Base-by-base conservation (phyloP, 768 basidiomycete genomes). In the Kwoniella bestiolae region DNA sequence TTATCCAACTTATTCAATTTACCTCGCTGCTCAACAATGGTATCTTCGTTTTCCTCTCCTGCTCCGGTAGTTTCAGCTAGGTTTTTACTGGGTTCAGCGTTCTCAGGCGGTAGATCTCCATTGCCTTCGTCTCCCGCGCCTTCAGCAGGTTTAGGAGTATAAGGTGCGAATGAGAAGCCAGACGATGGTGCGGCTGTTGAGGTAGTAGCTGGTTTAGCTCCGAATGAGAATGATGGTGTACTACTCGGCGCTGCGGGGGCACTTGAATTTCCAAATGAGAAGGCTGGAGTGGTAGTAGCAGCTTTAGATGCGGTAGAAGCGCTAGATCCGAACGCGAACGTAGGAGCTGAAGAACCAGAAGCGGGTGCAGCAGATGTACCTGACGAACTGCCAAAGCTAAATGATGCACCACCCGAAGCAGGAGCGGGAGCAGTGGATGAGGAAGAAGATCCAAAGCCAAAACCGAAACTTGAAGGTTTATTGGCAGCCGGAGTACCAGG, bases 1-100 rank as follows among this genome's bases (percentile, higher is more conserved):
- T 58, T 64, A 7, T 51, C 70, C 4, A 73, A 52, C 18, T 56
- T 63, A 25, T 65, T 62, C 64, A 78, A 52, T 46, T 69, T 74
- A 5, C 60, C 72, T 23, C 76, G 50, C n/a, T 67, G 60, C 50
- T 78, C 76, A 21, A 68, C 23, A 7, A 75, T 59, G 12, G 74
- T 78, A 21, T 78, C 73, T 46, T 78, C 76, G 32, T 69, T 63
- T 55, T 78, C 74, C 56, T 78, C 76, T 5, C 76, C 76, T 7
- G 68, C 72, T n/a, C 74, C 76, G 18, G 51, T 53, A 3, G 55
- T 57, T 18, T 71, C 67, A 11, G 76, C 76, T 31, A 78, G 49
- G 38, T 78, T 75, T 50, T 69, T 69, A 31, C 65, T 67, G 1
- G 68, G 62, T 11, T 56, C 45, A 16, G 41, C 57, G 28, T 53